Evolutionary conservation across 78 protist genomes (phyloP).

Genomic region (Emiliania huxleyi): DNA sequence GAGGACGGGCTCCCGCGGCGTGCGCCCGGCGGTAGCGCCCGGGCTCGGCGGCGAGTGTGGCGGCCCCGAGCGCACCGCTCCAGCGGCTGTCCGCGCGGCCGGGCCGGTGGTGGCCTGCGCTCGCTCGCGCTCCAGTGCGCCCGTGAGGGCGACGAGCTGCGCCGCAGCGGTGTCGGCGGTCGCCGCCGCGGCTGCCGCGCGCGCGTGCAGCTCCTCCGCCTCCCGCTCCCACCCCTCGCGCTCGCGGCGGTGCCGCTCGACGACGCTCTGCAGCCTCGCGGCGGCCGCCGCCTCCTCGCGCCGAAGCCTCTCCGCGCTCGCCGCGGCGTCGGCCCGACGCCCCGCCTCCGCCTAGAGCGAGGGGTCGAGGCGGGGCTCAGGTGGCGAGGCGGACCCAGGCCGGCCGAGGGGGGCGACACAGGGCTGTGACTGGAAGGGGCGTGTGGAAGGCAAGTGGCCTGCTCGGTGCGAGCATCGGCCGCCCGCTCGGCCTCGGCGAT

Average conservation of each 20-base stretch:
- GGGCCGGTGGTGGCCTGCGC: too few relatives aligned
- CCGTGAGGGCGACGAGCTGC: not conserved
- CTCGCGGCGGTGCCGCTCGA: not conserved
- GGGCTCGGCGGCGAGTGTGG: too few relatives aligned
- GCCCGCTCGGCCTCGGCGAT: not conserved
- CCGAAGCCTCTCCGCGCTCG: not conserved
- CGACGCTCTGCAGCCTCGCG: not conserved
- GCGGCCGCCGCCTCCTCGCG: not conserved
- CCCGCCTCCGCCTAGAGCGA: too few relatives aligned
- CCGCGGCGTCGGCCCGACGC: not conserved
- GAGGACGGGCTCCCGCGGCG: too few relatives aligned
- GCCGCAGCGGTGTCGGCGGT: not conserved
- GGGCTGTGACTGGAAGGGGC: too few relatives aligned
- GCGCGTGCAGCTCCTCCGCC: not conserved
- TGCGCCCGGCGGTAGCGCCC: too few relatives aligned
- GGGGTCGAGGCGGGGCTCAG: too few relatives aligned
- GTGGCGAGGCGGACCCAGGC: too few relatives aligned
- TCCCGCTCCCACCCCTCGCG: not conserved
- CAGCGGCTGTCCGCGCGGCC: too few relatives aligned
- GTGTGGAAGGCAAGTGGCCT: too few relatives aligned
- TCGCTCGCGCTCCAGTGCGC: not conserved
- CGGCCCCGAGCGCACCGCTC: too few relatives aligned
- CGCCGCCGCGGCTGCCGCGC: not conserved
- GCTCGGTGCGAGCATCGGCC: not conserved
- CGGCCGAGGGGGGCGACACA: too few relatives aligned